These are phyloP conservation scores for Syncephalastrum contaminatum DNA, from an alignment of 371 early-diverging fungal genomes.

Conservation along the genomic window DNA sequence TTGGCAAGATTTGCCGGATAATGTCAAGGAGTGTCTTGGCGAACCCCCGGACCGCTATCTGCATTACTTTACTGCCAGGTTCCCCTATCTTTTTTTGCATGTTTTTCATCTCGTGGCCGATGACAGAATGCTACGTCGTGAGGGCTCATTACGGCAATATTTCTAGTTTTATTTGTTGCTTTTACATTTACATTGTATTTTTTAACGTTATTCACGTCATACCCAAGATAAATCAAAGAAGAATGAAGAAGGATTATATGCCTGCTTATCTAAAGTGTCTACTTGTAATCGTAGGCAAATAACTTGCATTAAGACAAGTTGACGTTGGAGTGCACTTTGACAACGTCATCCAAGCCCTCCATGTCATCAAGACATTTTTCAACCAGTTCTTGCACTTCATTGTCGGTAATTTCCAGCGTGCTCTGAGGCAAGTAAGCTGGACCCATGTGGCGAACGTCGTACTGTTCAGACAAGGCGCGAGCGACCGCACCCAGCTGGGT, in stretches of 20 bases:
- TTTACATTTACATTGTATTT: neutral
- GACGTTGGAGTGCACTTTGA: constrained; percentile 55
- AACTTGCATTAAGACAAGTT: constrained; percentile 5
- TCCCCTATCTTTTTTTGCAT: constrained; percentile 86
- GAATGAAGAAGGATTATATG: too few relatives aligned
- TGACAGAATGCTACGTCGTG: constrained; percentile 52
- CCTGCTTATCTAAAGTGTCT: too few relatives aligned
- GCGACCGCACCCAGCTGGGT: constrained; percentile 39
- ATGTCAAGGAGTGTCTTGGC: constrained; percentile 79
- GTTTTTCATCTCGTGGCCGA: constrained; percentile 63
- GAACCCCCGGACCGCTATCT: constrained; percentile 86
- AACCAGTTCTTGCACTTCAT: constrained; percentile 36
- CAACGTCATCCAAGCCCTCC: constrained; percentile 58
- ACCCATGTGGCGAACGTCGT: constrained; percentile 45
- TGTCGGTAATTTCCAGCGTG: constrained; percentile 33
- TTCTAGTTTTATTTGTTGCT: constrained; percentile 36
- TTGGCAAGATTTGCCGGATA: constrained; percentile 87
- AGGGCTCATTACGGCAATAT: constrained; percentile 67
- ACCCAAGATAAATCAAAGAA: too few relatives aligned
- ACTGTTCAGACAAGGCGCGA: constrained; percentile 32
- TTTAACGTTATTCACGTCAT: too few relatives aligned
- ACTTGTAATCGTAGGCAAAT: too few relatives aligned
- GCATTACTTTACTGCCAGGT: constrained; percentile 86
- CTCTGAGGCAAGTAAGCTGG: constrained; percentile 47
- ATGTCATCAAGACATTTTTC: constrained; percentile 48